Base-by-base conservation (phyloP, 192 early-diverging fungal species). In the Globomyces pollinis-pini region DNA sequence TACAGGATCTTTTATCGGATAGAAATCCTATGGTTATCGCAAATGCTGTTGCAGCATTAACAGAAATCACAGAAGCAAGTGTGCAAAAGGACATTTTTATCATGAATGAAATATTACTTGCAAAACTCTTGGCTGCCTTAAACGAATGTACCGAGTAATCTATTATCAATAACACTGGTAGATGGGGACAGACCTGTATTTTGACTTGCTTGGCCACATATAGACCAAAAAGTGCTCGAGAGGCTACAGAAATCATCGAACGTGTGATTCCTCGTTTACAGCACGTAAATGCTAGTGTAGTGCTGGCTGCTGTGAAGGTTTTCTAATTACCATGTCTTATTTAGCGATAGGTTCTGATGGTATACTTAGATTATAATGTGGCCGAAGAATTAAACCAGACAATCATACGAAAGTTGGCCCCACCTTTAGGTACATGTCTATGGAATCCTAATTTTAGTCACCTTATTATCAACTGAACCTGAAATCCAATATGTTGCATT, bases 401-500 rank as follows among this genome's bases (percentile, higher is more conserved):
- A 59, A 80, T 96, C 49, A 67, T 88, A 9, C 79, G 83, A 44
- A 97, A 97, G 62, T 87, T 99, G 86, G 86, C 93, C 1, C 96
- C 96, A 35, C 94, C 96, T 23, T 76, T 98, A n/a, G n/a, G n/a
- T n/a, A n/a, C n/a, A n/a, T n/a, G n/a, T n/a, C n/a, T n/a, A n/a
- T n/a, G n/a, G n/a, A n/a, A n/a, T n/a, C n/a, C n/a, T n/a, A n/a
- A n/a, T n/a, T n/a, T n/a, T n/a, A 32, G 89, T 96, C 12, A 93
- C 95, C 0, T 75, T 98, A 28, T 67, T 98, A 35, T 81, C 89
- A 29, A 69, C 81, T 18, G 86, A 87, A 18, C 88, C 93, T 6
- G 96, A 99, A 67, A 90, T 99, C 28, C 93, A 96, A 75, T 99
- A 94, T 63, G 91, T 99, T 18, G 88, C 96, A 7, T 76, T 98